Evolutionary conservation across 306 rosid species (phyloP), one percentile per base, ranked within the genome.

Genomic region (Vigna radiata): DNA sequence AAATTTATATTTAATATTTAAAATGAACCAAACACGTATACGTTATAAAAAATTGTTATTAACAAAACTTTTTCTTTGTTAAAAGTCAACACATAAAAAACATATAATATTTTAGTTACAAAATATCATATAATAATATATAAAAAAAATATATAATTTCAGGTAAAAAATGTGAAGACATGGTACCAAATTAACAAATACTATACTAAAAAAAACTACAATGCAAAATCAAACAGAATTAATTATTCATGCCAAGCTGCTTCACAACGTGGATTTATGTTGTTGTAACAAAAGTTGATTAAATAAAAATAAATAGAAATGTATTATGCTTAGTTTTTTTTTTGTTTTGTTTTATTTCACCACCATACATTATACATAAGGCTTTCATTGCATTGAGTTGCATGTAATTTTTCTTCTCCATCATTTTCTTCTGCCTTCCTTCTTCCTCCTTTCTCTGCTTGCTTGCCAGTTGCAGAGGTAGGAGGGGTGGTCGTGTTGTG

Each of bases 361-460:
- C 70, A 62, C 77, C 82, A 55, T 66, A 23, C 53, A 19, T 37
- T 65, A 3, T 33, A 41, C 19, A 66, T 12, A 44, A 76, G 76
- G 76, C 8, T 6, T 39, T 56, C 46, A 37, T 77, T 4, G 18
- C 33, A 3, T 52, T 36, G 68, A 43, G 70, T 77, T 64, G 61
- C 50, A 63, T 56, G 2, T 13, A 52, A 3, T 27, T 68, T 10
- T 5, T 3, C 29, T 1, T 65, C 9, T 52, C 13, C 14, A 2
- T 13, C 47, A 3, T 44, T 7, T 44, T 3, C 4, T 0, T 43
- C 27, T 3, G 33, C 1, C 13, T 7, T 43, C 12, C 2, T 39
- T 10, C 0, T 12, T 77, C 76, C 43, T 65, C 66, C 69, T 27
- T 54, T 68, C 69, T 77, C 75, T 70, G 77, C 55, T 31, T 70